Percentiles rank a stretch among this genome's conserved stretches.
Conservation (phyloP, 1,284 basidiomycete species). For the Boletellus dicymbophilus region DNA sequence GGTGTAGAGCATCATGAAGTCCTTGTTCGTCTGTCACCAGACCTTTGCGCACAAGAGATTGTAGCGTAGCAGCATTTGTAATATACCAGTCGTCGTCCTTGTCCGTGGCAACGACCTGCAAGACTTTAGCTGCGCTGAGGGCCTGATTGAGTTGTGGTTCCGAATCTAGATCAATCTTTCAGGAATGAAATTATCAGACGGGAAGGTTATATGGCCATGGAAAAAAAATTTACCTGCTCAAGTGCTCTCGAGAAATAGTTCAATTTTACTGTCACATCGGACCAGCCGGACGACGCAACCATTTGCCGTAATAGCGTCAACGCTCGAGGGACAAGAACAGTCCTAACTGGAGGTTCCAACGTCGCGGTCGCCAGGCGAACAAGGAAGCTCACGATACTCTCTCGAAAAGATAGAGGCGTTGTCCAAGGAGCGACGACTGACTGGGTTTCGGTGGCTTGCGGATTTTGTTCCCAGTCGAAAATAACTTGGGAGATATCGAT, state of each 20-base stretch:
- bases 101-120: conserved; percentile 85
- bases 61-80: conserved; percentile 78
- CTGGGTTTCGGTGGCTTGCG: conserved; percentile 34
- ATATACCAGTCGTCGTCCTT: conserved; percentile 87
- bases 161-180: conserved; percentile 69
- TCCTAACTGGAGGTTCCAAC: conserved; percentile 65
- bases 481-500: conserved; percentile 88
- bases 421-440: conserved; percentile 51
- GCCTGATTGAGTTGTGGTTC: conserved; percentile 73
- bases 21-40: conserved; percentile 74
- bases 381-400: conserved; percentile 92
- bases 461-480: conserved; percentile 84
- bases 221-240: conserved; percentile 61
- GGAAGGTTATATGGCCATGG: background rate
- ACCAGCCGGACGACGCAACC: conserved; percentile 84
- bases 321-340: conserved; percentile 74
- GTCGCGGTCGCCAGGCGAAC: conserved; percentile 84
- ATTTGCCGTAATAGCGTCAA: conserved; percentile 82
- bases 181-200: conserved; percentile 23
- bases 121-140: conserved; percentile 85
- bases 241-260: conserved; percentile 86
- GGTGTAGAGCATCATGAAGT: conserved; percentile 80
- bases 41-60: conserved; percentile 90
- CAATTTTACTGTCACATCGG: conserved; percentile 92
- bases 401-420: conserved; percentile 80